These are phyloP conservation scores for Blastomyces percursus DNA, from an alignment of 2,329 filamentous ascomycete species.

Conservation along the genomic window DNA sequence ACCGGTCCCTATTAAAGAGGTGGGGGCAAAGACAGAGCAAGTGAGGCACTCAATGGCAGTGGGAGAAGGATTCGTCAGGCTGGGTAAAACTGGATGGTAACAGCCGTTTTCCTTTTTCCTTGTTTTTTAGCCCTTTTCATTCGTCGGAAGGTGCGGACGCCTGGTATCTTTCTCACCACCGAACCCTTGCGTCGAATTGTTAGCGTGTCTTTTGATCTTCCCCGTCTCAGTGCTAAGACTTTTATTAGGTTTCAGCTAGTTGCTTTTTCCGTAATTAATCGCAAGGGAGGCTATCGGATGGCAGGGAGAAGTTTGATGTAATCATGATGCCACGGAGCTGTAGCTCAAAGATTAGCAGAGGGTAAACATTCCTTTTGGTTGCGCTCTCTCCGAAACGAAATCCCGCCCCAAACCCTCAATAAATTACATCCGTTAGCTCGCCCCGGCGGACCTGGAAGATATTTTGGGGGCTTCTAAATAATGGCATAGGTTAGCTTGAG, in stretches of 20 bases:
- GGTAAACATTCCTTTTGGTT: not conserved
- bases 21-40: not conserved
- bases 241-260: not conserved
- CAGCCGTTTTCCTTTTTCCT: not conserved
- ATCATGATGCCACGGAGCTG: not conserved
- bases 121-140: not conserved
- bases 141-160: not conserved
- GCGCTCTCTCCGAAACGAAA: not conserved
- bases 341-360: not conserved
- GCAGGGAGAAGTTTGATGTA: not conserved
- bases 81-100: not conserved
- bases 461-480: not conserved
- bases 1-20: not conserved
- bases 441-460: not conserved
- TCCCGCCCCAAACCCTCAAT: not conserved
- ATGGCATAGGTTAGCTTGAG: not conserved
- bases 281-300: not conserved
- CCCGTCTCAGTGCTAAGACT: not conserved
- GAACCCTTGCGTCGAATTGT: not conserved
- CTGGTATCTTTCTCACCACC: not conserved
- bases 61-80: not conserved
- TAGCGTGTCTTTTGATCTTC: not conserved
- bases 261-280: not conserved
- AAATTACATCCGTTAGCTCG: not conserved
- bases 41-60: constrained; percentile 1